phyloP scores from a whole-genome alignment of 2,329 filamentous ascomycete species.

The Anthostomella pinea region DNA sequence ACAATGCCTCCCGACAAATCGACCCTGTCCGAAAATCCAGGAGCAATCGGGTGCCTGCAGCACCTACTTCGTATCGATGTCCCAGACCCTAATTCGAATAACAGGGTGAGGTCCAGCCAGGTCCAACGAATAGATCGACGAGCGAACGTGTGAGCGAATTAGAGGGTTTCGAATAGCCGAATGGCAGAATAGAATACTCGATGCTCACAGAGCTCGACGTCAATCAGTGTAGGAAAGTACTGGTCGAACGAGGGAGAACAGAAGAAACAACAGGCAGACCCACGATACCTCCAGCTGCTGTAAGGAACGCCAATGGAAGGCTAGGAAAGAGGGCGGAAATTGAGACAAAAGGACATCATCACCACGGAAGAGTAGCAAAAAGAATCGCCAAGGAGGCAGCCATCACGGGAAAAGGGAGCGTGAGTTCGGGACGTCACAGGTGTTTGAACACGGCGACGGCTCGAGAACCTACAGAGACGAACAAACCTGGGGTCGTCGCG shows the following conservation, averaged over 20 bases:
- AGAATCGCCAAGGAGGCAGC: conserved; percentile 6
- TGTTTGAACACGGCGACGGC: conserved; percentile 5
- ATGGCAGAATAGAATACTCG: too few relatives aligned
- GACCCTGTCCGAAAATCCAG: too few relatives aligned
- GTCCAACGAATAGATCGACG: background rate
- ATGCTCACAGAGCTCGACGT: conserved; percentile 21
- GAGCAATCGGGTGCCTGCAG: conserved; percentile 17
- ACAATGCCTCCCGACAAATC: conserved; percentile 20
- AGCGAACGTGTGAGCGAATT: background rate
- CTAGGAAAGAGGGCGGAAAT: conserved; percentile 10
- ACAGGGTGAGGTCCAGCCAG: background rate
- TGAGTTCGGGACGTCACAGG: conserved; percentile 7
- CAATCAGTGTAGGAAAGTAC: conserved; percentile 5
- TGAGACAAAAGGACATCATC: conserved; percentile 14
- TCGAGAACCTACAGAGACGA: background rate
- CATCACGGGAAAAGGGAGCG: conserved; percentile 15
- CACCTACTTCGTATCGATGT: conserved; percentile 1
- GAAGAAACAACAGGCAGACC: conserved; percentile 3
- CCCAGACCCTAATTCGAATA: background rate
- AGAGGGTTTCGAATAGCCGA: conserved; percentile 12
- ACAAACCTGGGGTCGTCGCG: background rate
- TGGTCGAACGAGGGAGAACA: conserved; percentile 13
- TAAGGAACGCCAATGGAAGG: conserved; percentile 10
- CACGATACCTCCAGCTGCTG: conserved; percentile 13
- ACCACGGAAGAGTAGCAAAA: conserved; percentile 10